These are phyloP conservation scores for Ogataea salicorniae DNA, from an alignment of 805 yeast genomes.

Conservation along the genomic window DNA sequence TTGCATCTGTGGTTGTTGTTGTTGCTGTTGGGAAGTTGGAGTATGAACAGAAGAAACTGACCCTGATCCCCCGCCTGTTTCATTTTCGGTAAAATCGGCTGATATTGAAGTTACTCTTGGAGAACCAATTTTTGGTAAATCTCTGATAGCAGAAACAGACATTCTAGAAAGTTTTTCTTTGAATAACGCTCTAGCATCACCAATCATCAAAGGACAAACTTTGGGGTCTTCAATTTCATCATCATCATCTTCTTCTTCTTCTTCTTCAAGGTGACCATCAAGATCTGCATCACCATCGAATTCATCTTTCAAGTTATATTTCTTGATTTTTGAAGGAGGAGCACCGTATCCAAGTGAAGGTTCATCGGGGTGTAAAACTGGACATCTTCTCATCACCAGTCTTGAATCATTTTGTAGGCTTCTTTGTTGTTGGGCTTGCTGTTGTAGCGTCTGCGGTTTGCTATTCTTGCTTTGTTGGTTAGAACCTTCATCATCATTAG, in stretches of 20 bases:
- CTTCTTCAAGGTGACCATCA: constrained; percentile 9
- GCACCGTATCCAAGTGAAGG: constrained; percentile 8
- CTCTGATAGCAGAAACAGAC: constrained; percentile 28
- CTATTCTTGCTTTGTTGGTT: neutral
- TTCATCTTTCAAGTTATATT: constrained; percentile 2
- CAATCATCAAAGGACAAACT: constrained; percentile 43
- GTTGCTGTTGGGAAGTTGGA: neutral
- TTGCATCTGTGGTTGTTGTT: neutral
- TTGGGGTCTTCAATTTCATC: constrained; percentile 32
- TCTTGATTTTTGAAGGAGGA: constrained; percentile 1
- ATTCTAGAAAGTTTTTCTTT: constrained; percentile 30
- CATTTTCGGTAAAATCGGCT: constrained; percentile 19
- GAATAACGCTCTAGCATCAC: constrained; percentile 36
- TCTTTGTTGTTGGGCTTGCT: neutral
- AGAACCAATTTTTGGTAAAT: constrained; percentile 14
- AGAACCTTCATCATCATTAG: neutral
- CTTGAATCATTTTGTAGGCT: neutral
- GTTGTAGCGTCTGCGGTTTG: neutral
- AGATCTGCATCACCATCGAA: constrained; percentile 1
- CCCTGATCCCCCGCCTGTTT: neutral
- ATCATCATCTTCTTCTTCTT: constrained; percentile 15
- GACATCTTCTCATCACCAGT: constrained; percentile 21
- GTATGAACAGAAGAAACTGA: neutral
- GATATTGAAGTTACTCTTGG: constrained; percentile 23
- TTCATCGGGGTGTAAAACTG: constrained; percentile 24